phyloP scores from a whole-genome alignment of 2,329 filamentous ascomycete genomes.

The Epichloe scottii region DNA sequence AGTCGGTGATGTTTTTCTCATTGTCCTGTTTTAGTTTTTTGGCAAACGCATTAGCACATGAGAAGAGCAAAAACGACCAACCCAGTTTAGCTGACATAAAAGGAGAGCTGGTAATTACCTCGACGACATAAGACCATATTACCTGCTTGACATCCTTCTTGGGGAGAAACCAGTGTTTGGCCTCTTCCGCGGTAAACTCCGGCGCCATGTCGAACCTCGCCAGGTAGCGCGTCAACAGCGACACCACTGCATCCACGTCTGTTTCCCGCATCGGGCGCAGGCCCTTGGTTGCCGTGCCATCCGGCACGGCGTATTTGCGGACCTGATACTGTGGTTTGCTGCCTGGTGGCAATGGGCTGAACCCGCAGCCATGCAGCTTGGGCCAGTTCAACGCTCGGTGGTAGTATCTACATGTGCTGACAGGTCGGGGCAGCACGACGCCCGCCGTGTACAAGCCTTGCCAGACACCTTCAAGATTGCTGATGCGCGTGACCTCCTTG shows the following conservation, averaged over 20 bases:
- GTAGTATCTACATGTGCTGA: constrained; percentile 90
- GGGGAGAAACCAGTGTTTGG: constrained; percentile 78
- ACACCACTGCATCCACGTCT: constrained; percentile 65
- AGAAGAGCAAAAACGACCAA: neutral
- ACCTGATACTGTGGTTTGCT: constrained; percentile 82
- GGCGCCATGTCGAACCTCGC: constrained; percentile 74
- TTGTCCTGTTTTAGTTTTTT: constrained; percentile 27
- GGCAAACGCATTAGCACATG: neutral
- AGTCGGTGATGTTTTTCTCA: constrained; percentile 80
- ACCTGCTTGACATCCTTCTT: constrained; percentile 59
- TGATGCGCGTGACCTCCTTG: constrained; percentile 90
- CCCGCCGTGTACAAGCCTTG: constrained; percentile 96
- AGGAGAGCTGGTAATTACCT: constrained; percentile 33
- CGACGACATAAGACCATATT: constrained; percentile 88
- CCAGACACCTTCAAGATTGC: constrained; percentile 76
- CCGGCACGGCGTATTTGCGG: constrained; percentile 72
- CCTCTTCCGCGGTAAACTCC: constrained; percentile 65
- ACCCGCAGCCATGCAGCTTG: constrained; percentile 89
- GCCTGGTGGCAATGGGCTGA: constrained; percentile 72
- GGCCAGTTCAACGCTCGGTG: constrained; percentile 91
- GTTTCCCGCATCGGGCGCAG: constrained; percentile 68
- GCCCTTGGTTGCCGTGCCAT: constrained; percentile 57
- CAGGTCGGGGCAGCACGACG: constrained; percentile 77
- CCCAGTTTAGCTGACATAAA: neutral
- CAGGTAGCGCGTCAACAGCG: constrained; percentile 66